phyloP scores from a whole-genome alignment of 2,329 filamentous ascomycete species.

The Zymoseptoria pseudotritici region DNA sequence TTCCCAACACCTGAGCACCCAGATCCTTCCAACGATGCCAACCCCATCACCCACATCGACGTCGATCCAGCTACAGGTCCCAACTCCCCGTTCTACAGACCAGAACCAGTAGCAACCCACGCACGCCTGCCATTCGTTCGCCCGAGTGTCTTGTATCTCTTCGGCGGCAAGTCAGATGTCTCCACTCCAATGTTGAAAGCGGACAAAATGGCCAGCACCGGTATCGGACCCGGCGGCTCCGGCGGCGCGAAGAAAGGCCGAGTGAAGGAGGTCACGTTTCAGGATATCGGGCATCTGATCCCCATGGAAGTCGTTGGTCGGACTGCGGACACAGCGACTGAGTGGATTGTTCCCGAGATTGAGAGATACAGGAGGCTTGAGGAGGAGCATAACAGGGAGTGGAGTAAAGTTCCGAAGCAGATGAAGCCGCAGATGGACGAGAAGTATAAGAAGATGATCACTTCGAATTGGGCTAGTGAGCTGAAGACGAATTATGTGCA shows the following conservation, averaged over 20 bases:
- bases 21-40: slow-evolving; percentile 27
- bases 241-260: slow-evolving; percentile 56
- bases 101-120: slow-evolving; percentile 54
- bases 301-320: slow-evolving; percentile 69
- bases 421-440: slow-evolving; percentile 25
- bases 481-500: background rate
- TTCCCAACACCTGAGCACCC: slow-evolving; percentile 29
- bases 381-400: slow-evolving; percentile 20
- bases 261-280: slow-evolving; percentile 58
- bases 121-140: slow-evolving; percentile 52
- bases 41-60: slow-evolving; percentile 38
- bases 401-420: slow-evolving; percentile 20
- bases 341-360: slow-evolving; percentile 32
- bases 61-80: slow-evolving; percentile 23
- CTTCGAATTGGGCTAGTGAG: background rate
- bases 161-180: slow-evolving; percentile 54
- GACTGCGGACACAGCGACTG: slow-evolving; percentile 50
- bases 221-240: slow-evolving; percentile 59
- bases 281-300: slow-evolving; percentile 67
- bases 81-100: slow-evolving; percentile 55
- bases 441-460: slow-evolving; percentile 19
- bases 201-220: slow-evolving; percentile 59
- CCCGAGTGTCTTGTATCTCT: slow-evolving; percentile 62
- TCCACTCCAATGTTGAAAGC: slow-evolving; percentile 44
- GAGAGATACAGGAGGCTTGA: slow-evolving; percentile 29